Base-by-base conservation (phyloP, 1,284 basidiomycete species). In the Calocybe gambosa region DNA sequence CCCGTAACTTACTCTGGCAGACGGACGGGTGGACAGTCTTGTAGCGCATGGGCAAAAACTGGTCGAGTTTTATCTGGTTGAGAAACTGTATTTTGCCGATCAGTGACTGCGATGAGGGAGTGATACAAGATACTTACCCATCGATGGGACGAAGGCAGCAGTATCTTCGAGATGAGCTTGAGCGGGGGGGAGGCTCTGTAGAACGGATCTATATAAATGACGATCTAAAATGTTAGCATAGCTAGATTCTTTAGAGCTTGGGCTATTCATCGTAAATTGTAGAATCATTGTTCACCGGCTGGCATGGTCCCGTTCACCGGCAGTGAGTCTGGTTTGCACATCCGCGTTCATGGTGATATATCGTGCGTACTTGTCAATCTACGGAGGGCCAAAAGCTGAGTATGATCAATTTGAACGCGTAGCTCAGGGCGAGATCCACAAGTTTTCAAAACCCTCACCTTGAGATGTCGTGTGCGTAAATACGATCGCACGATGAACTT, bases 401-500 rank as follows among this genome's bases (percentile, higher is more conserved):
- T 53, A 52, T 52, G 35, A 50, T 43, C 35, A 39, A 50, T 38
- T 45, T 31, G 38, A 29, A 39, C 39, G 18, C 8, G 3, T 34
- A 34, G 4, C 13, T 34, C 29, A 5, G 6, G 12, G 13, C 3
- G 6, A 12, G 29, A 43, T 5, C 15, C n/a, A 7, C 13, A 34
- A 9, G 31, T 29, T 28, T 35, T 23, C 40, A 12, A 28, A 6
- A 26, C 19, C 51, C 72, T 42, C 50, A 88, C 92, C 77, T 96
- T 96, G 71, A 77, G 82, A 44, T 94, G 62, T 51, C 93, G 72
- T 28, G 86, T 89, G n/a, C 92, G 76, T 3, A 94, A 77, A 61
- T 94, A 95, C 1, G 86, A 87, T 46, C 91, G 69, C 18, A 94
- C 80, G 49, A 94, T 78, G 60, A 90, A 96, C 65, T 92, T 93